Conservation (phyloP, 2,329 filamentous ascomycete species). For the Penicillium brasilianum region DNA sequence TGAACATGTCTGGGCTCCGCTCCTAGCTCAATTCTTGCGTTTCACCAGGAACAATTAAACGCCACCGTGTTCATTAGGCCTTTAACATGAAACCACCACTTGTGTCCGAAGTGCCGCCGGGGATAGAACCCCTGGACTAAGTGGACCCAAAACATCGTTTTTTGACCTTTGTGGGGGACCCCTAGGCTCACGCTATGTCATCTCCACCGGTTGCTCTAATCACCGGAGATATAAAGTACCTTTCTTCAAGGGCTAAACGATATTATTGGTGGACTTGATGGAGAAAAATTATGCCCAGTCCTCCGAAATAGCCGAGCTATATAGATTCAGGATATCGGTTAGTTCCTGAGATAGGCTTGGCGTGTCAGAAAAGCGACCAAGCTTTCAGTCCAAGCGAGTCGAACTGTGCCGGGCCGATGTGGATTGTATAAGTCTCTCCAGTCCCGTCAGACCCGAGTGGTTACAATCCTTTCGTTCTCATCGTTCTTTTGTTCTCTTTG, state of each 20-base stretch:
- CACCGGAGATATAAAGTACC: not conserved
- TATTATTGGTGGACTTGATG: not conserved
- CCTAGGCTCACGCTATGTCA: not conserved
- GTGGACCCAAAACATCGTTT: not conserved
- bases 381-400: slow-evolving; percentile 1
- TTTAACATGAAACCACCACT: slow-evolving; percentile 19
- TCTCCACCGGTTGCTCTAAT: not conserved
- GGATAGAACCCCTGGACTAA: not conserved
- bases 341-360: not conserved
- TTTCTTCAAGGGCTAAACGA: not conserved
- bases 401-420: not conserved
- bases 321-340: not conserved
- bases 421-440: not conserved
- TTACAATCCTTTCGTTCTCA: not conserved
- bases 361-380: not conserved
- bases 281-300: not conserved
- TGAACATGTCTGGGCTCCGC: slow-evolving; percentile 2
- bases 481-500: slow-evolving; percentile 1
- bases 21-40: not conserved
- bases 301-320: not conserved
- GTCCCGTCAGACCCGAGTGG: not conserved
- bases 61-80: not conserved
- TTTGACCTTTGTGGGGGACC: not conserved
- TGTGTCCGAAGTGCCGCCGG: not conserved
- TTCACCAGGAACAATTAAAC: slow-evolving; percentile 8